Conservation (phyloP, 2,329 filamentous ascomycete genomes). For the Penicillium sp. region DNA sequence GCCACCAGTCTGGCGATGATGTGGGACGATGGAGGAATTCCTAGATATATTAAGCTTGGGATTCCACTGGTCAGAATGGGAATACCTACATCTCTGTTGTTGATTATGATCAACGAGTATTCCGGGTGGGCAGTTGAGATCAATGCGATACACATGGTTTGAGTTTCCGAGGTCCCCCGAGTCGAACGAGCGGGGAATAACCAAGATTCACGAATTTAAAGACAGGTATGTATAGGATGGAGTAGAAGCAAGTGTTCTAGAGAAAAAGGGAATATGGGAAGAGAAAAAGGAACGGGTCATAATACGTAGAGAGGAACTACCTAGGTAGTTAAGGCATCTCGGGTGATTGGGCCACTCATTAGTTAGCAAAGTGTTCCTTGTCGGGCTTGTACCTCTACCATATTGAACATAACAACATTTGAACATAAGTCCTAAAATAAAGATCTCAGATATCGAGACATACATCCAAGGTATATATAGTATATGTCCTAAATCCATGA, state of each 20-base stretch:
- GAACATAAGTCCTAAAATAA: neutral
- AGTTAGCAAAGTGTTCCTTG: neutral
- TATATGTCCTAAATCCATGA: neutral
- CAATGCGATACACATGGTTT: slow-evolving; percentile 71
- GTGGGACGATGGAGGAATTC: slow-evolving; percentile 63
- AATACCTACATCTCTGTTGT: slow-evolving; percentile 67
- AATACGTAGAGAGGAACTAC: neutral
- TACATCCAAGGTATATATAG: neutral
- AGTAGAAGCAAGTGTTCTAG: neutral
- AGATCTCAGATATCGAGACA: neutral
- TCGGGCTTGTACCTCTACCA: neutral
- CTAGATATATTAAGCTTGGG: slow-evolving; percentile 32
- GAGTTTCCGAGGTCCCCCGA: slow-evolving; percentile 33
- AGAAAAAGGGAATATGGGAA: neutral
- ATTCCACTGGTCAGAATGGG: neutral
- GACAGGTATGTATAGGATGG: neutral
- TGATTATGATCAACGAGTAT: slow-evolving; percentile 70
- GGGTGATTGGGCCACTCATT: slow-evolving; percentile 2
- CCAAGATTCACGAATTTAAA: neutral
- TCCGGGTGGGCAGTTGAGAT: slow-evolving; percentile 72
- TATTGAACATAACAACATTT: neutral
- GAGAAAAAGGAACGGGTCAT: neutral
- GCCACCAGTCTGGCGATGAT: slow-evolving; percentile 59
- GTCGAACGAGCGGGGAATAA: neutral
- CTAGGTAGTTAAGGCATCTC: neutral